These are phyloP conservation scores for Talaromyces nanjingensis DNA, from an alignment of 495 filamentous ascomycete genomes.

Conservation along the genomic window DNA sequence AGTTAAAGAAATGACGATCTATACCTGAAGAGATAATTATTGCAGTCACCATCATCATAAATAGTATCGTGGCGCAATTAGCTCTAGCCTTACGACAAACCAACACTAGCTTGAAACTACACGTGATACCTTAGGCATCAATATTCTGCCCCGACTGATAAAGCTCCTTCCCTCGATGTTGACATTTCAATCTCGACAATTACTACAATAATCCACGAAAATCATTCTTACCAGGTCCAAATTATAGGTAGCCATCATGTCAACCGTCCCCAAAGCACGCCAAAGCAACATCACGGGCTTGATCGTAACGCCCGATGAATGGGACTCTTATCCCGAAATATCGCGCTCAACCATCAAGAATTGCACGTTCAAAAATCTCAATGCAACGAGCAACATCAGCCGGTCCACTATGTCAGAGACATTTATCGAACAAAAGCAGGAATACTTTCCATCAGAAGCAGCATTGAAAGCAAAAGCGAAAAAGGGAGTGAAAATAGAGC, in stretches of 20 bases:
- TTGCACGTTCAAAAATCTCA: conserved; percentile 16
- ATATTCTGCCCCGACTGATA: conserved; percentile 1
- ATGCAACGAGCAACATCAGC: conserved; percentile 11
- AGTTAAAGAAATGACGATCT: no score
- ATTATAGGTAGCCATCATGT: conserved; percentile 3
- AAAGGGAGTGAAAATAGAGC: background rate
- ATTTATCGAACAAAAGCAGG: background rate
- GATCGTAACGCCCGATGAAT: conserved; percentile 9
- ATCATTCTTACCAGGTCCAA: background rate
- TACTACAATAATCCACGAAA: no score
- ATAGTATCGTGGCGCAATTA: background rate
- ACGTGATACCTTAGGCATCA: conserved; percentile 11
- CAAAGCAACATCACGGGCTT: conserved; percentile 9
- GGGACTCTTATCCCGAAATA: conserved; percentile 15
- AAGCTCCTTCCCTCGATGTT: background rate
- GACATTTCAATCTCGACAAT: background rate
- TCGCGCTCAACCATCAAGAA: conserved; percentile 15
- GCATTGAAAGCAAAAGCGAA: background rate
- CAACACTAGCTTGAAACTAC: background rate
- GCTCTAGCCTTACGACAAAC: background rate
- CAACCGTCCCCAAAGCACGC: conserved; percentile 9
- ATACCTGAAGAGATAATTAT: no score
- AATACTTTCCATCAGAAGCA: background rate
- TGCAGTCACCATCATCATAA: background rate
- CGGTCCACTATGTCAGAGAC: conserved; percentile 5